A percentile compares a stretch with the other conserved stretches of the same genome.
phyloP scores from a whole-genome alignment of 441 rosid genomes.

The Macaranga tanarius region DNA sequence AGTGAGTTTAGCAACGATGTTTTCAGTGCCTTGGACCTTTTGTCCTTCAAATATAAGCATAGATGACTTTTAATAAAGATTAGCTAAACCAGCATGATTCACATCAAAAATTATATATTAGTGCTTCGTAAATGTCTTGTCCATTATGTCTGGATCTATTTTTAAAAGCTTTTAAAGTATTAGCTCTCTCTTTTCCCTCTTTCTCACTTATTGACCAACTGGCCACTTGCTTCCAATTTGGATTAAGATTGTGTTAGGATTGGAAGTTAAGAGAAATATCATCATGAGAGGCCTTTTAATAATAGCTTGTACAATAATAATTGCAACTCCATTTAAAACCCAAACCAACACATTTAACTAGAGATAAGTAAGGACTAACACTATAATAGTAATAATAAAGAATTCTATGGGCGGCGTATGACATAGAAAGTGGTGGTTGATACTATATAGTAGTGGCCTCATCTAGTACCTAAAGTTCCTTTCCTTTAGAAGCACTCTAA shows the following conservation, averaged over 20 bases:
- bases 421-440: no score
- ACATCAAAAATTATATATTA: constrained; percentile 85
- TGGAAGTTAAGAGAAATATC: no score
- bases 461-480: constrained; percentile 61
- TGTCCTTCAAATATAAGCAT: constrained; percentile 96
- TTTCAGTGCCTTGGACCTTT: constrained; percentile 80
- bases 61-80: constrained; percentile 77
- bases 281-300: no score
- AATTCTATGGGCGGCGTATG: no score
- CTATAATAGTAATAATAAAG: no score
- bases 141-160: constrained; percentile 83
- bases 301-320: no score
- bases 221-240: no score
- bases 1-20: constrained; percentile 82
- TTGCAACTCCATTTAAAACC: no score
- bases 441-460: no score
- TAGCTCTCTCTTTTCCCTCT: neutral
- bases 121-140: constrained; percentile 93
- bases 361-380: no score
- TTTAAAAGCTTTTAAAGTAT: neutral
- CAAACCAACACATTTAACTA: no score
- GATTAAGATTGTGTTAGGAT: no score
- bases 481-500: constrained; percentile 55
- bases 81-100: constrained; percentile 61
- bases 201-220: constrained; percentile 2